Base-by-base conservation (phyloP, 768 basidiomycete species). In the Tricholoma hemisulphureum region DNA sequence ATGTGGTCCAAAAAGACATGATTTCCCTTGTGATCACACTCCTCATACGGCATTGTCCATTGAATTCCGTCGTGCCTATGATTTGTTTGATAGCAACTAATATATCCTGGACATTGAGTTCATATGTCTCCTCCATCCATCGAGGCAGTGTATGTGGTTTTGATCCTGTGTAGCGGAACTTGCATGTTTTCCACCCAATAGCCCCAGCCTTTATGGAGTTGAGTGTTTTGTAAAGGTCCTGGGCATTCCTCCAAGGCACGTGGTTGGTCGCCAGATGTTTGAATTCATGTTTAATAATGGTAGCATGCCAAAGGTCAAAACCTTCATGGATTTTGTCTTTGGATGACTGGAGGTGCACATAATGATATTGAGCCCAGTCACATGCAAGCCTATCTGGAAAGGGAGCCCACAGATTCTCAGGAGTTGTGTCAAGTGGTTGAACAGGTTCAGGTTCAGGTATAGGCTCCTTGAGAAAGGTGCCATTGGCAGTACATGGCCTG, bases 1-100 rank as follows among this genome's bases (percentile, higher is more conserved):
- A 77, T 74, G 1, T 76, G 43, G 53, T 75, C 67, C 1, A 63
- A 69, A 68, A 72, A 71, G 73, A 76, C 55, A 9, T 61, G 63
- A 28, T 62, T 41, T 5, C 48, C 57, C 2, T 50, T 51, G 9
- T 32, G 21, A 45, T 64, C 46, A 29, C 23, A 66, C 51, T 66
- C 45, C 1, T 34, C 21, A 43, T 56, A 66, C 0, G 63, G 63
- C n/a, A 26, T 48, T 53, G 28, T 32, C 37, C 54, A 2, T 61
- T 31, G 29, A 65, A 65, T 14, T 58, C 60, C 14, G 53, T 8
- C 9, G 31, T 61, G 3, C 16, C n/a, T 10, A 63, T 48, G 35
- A 48, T 43, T 7, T 59, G 24, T 21, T 63, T 41, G 7, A 34
- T 16, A 60, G 26, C 13, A 66, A 23, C n/a, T 34, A 34, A 34